Evolutionary conservation across 2,329 filamentous ascomycete species (phyloP).

Genomic region (Pseudogymnoascus sp.): DNA sequence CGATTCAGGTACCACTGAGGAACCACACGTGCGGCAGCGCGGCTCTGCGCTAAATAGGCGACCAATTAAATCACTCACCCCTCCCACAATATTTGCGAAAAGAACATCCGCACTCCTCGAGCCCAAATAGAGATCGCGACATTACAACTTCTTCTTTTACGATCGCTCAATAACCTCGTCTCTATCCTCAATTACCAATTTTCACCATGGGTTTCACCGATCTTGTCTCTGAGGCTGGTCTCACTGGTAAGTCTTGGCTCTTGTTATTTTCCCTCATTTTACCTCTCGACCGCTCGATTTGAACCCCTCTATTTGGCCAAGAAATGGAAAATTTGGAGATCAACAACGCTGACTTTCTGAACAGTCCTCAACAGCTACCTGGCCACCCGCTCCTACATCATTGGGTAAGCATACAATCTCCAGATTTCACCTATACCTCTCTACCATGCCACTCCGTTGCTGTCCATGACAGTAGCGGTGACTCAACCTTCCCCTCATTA

Average conservation of each 20-base stretch:
- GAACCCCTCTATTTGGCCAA: slow-evolving; percentile 11
- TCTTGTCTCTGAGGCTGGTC: slow-evolving; percentile 56
- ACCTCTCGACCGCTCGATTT: slow-evolving; percentile 8
- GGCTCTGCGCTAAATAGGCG: slow-evolving; percentile 5
- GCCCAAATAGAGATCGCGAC: slow-evolving; percentile 8
- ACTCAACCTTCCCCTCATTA: slow-evolving; percentile 25
- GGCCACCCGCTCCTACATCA: slow-evolving; percentile 69
- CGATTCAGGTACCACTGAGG: slow-evolving; percentile 7
- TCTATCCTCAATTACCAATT: not conserved
- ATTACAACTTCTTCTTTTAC: not conserved
- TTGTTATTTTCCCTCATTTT: not conserved
- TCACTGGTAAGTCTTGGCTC: slow-evolving; percentile 38
- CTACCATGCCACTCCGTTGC: slow-evolving; percentile 18
- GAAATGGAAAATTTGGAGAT: slow-evolving; percentile 10
- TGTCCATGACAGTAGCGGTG: not conserved
- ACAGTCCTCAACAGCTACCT: slow-evolving; percentile 65
- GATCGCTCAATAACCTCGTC: slow-evolving; percentile 7
- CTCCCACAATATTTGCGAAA: slow-evolving; percentile 8
- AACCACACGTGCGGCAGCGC: not conserved
- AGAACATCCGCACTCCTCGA: slow-evolving; percentile 1
- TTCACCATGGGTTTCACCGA: slow-evolving; percentile 59
- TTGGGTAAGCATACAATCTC: slow-evolving; percentile 55
- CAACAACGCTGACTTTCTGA: slow-evolving; percentile 26
- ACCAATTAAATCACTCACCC: slow-evolving; percentile 10
- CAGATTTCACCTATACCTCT: slow-evolving; percentile 15